Base-by-base conservation (phyloP, 352 stramenopile species). In the Globisporangium barbulae region DNA sequence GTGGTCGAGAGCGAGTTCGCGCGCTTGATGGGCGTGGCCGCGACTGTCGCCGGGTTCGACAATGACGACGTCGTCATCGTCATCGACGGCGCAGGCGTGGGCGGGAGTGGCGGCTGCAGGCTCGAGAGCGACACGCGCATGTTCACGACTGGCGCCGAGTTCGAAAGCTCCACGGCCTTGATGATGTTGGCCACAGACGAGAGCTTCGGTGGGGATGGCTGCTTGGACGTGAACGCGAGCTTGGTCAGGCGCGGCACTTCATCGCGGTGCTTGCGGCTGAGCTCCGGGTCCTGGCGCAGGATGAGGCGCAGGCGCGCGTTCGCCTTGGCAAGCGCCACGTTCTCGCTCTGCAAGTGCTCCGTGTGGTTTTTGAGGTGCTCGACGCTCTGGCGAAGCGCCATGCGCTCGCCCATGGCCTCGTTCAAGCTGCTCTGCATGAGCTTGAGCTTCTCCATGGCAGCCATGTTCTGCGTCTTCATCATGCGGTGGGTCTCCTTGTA, bases 401-500 rank as follows among this genome's bases (percentile, higher is more conserved):
- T 84, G 53, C 84, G 83, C 69, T 93, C 84, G 22, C 74, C 81
- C 45, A 93, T 64, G 17, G 82, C 85, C 54, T 91, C 82, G 45
- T 83, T 88, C 55, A 95, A 54, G 21, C 81, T 85, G 54, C 68
- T 70, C 63, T 94, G 85, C 82, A 94, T 90, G 12, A 89, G 61
- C 48, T 75, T 83, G 28, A 94, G 84, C 68, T 91, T 91, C 63
- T 95, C 86, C 70, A 93, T 90, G 22, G 83, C 82, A 41, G 78
- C 82, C 52, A 88, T 71, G 63, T 91, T 88, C 67, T 95, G 86
- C 17, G 75, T 73, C 76, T 93, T 93, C 37, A 95, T 79, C 59
- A 91, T 81, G 56, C 85, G 84, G 66, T 95, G 86, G 2, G 83
- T 89, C 19, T 80, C 83, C 76, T 95, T 95, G 75, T 93, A 93